phyloP scores from a whole-genome alignment of 495 filamentous ascomycete species.

The Friedmanniomyces simplex region DNA sequence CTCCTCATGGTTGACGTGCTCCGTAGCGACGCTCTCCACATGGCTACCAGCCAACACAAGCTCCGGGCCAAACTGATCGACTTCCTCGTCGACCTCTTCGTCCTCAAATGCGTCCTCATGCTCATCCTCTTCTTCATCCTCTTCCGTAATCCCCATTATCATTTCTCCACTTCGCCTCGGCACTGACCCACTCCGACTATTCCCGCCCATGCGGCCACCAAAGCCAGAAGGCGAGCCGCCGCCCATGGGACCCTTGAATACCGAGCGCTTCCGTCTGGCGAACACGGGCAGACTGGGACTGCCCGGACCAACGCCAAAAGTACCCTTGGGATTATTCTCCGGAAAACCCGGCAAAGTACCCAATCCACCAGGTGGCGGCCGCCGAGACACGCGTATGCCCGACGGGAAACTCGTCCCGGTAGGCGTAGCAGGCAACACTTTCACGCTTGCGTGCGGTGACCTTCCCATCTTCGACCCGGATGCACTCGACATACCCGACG shows the following conservation, averaged over 20 bases:
- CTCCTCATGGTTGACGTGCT: background rate
- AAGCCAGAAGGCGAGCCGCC: constrained; percentile 33
- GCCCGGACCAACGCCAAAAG: constrained; percentile 36
- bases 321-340: constrained; percentile 19
- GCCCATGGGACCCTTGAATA: constrained; percentile 80
- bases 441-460: constrained; percentile 80
- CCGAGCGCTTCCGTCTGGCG: constrained; percentile 75
- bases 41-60: constrained; percentile 2
- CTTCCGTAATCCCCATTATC: constrained; percentile 79
- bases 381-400: constrained; percentile 76
- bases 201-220: constrained; percentile 34
- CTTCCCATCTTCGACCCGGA: constrained; percentile 30
- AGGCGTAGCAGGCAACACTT: constrained; percentile 87
- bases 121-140: constrained; percentile 44
- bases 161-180: constrained; percentile 57
- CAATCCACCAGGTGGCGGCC: constrained; percentile 24
- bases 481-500: constrained; percentile 42
- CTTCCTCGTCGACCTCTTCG: constrained; percentile 32
- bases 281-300: constrained; percentile 60
- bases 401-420: constrained; percentile 65
- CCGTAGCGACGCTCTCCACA: background rate
- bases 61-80: constrained; percentile 30
- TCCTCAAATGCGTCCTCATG: constrained; percentile 12
- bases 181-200: constrained; percentile 23
- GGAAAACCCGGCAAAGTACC: constrained; percentile 32